Percentiles rank a stretch among this genome's conserved stretches.
phyloP scores from a whole-genome alignment of 371 early-diverging fungal genomes.

The Vairimorpha ceranae region DNA sequence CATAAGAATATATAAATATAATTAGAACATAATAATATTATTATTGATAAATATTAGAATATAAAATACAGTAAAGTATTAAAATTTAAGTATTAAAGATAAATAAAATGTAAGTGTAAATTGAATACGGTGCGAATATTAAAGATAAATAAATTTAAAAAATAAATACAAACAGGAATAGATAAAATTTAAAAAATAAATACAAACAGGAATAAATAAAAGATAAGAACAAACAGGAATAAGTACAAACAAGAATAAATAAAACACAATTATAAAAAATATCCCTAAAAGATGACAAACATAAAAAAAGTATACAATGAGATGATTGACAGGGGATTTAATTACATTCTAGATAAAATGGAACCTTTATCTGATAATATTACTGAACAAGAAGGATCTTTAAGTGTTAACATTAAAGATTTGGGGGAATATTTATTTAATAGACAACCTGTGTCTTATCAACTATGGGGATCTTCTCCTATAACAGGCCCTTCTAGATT shows the following conservation, averaged over 20 bases:
- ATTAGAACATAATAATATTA: neutral
- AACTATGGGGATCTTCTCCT: slow-evolving; percentile 94
- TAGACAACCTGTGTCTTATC: slow-evolving; percentile 91
- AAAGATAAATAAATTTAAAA: too few relatives aligned
- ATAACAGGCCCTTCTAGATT: slow-evolving; percentile 81
- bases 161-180: too few relatives aligned
- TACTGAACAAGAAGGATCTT: slow-evolving; percentile 67
- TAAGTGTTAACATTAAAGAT: slow-evolving; percentile 74
- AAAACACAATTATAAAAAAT: too few relatives aligned
- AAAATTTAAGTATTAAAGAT: too few relatives aligned
- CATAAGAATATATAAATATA: slow-evolving; percentile 9
- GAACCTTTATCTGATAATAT: slow-evolving; percentile 7
- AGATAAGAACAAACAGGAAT: too few relatives aligned
- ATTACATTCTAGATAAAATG: neutral
- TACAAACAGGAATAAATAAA: too few relatives aligned
- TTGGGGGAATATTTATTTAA: slow-evolving; percentile 86
- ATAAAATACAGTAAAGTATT: neutral
- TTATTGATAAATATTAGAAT: neutral
- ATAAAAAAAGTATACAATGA: neutral
- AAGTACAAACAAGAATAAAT: too few relatives aligned
- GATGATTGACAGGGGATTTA: slow-evolving; percentile 8
- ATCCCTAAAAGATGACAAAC: too few relatives aligned
- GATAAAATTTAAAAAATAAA: too few relatives aligned
- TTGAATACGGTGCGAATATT: too few relatives aligned
- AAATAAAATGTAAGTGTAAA: too few relatives aligned